phyloP scores from a whole-genome alignment of 768 basidiomycete species.

The Tylopilus sp. region DNA sequence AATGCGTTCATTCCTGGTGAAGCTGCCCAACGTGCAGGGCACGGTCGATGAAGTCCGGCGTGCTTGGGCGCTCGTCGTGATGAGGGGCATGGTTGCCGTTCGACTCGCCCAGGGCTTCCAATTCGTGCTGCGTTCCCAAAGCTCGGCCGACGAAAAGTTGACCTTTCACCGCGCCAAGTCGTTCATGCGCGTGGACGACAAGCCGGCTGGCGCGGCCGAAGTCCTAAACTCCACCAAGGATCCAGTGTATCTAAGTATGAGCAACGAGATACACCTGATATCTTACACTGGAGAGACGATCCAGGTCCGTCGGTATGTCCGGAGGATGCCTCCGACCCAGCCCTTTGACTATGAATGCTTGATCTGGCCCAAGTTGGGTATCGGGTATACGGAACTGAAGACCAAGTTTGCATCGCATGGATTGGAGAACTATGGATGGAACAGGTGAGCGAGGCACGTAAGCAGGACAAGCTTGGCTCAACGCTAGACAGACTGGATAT shows the following conservation, averaged over 20 bases:
- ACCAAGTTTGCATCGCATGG: constrained; percentile 77
- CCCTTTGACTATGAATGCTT: constrained; percentile 81
- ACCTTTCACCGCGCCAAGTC: constrained; percentile 50
- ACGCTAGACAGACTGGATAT: constrained; percentile 65
- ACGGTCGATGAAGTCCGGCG: constrained; percentile 56
- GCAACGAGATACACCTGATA: constrained; percentile 92
- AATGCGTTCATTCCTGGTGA: constrained; percentile 84
- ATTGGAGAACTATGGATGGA: constrained; percentile 83
- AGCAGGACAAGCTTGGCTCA: background rate
- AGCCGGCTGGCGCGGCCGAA: constrained; percentile 62
- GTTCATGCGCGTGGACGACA: constrained; percentile 55
- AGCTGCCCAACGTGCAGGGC: constrained; percentile 49
- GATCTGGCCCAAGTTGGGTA: constrained; percentile 90
- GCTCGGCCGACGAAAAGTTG: constrained; percentile 32
- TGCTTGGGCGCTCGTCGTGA: constrained; percentile 74
- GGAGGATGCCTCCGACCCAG: constrained; percentile 60
- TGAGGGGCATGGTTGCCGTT: constrained; percentile 93
- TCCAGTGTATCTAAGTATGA: constrained; percentile 89
- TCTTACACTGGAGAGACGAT: constrained; percentile 90
- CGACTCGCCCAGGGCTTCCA: constrained; percentile 94
- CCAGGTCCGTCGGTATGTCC: constrained; percentile 81
- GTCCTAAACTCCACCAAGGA: constrained; percentile 57
- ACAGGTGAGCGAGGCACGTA: constrained; percentile 49
- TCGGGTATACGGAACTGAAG: constrained; percentile 77
- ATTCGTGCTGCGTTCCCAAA: constrained; percentile 62